These are phyloP conservation scores for Austropuccinia psidii DNA, from an alignment of 1,284 basidiomycete genomes.

Conservation along the genomic window DNA sequence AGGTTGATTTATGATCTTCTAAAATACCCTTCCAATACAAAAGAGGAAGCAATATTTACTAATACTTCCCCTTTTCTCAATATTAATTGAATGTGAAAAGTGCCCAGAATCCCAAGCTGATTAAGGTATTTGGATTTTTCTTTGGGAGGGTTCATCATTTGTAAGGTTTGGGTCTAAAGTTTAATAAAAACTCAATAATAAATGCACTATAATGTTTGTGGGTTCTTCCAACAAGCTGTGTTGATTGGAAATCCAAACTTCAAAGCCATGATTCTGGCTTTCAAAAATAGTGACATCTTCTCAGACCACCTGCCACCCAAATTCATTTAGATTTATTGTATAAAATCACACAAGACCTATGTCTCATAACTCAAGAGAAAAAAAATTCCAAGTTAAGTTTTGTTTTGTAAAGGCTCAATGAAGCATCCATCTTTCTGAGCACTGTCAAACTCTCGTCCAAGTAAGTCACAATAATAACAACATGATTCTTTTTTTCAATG, in stretches of 20 bases:
- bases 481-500: constrained; percentile 37
- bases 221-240: constrained; percentile 69
- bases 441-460: constrained; percentile 45
- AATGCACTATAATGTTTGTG: constrained; percentile 65
- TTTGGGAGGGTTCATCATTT: constrained; percentile 49
- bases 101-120: constrained; percentile 69
- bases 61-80: constrained; percentile 58
- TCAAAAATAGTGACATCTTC: constrained; percentile 96
- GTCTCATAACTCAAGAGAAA: neutral
- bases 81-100: constrained; percentile 69
- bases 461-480: constrained; percentile 34
- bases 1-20: constrained; percentile 65
- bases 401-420: constrained; percentile 83
- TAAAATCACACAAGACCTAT: neutral
- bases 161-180: neutral
- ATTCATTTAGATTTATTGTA: neutral
- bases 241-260: constrained; percentile 97
- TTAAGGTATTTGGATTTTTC: constrained; percentile 84
- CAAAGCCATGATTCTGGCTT: constrained; percentile 88
- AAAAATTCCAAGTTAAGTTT: constrained; percentile 68
- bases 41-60: constrained; percentile 85
- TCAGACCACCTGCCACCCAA: constrained; percentile 62
- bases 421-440: constrained; percentile 44
- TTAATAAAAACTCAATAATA: neutral
- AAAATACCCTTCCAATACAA: constrained; percentile 90